Evolutionary conservation across 805 yeast genomes (phyloP), one percentile per base, ranked within the genome.

Genomic region (Candida endomychidarum): DNA sequence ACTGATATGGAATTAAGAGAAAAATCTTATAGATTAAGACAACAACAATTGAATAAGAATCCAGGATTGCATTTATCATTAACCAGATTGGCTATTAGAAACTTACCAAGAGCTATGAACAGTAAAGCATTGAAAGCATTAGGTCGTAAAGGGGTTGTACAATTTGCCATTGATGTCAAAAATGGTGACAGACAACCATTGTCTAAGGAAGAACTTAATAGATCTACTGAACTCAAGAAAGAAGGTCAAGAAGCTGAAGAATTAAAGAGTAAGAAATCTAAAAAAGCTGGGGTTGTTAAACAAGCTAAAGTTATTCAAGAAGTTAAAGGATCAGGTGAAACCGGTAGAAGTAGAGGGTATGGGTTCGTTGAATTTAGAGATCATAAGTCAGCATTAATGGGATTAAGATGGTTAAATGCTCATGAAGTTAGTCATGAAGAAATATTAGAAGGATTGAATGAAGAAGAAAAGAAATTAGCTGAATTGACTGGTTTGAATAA

Each of bases 221-320:
- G 98, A 56, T 89, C 98, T 2, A 75, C 80, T 4, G 81, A 80
- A 51, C 80, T 75, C 54, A 86, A 86, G 56, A 61, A 71, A 26
- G 71, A 69, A 8, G 50, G 58, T 24, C 63, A 48, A 18, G 63
- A 55, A n/a, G 52, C 40, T 10, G 60, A 56, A 29, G 78, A 72
- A 37, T 31, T 22, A 11, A 48, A 50, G 21, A 36, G 43, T n/a
- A 81, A 80, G 52, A 80, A 72, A 46, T 77, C 79, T 40, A 87
- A 85, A 57, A 83, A 88, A 53, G 78, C 77, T 33, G 99, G 99
- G 67, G 87, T 93, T 27, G 96, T 93, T 3, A 83, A 78, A 61
- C 98, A 93, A 65, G 85, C 97, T 18, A 93, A 93, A 68, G 83
- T 93, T 49, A 85, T 93, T 47, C 85, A 79, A 74, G 99, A 93